A percentile compares a stretch with the other conserved stretches of the same genome.
Evolutionary conservation across 2,329 filamentous ascomycete genomes (phyloP).

Genomic region (Bipolaris bicolor): DNA sequence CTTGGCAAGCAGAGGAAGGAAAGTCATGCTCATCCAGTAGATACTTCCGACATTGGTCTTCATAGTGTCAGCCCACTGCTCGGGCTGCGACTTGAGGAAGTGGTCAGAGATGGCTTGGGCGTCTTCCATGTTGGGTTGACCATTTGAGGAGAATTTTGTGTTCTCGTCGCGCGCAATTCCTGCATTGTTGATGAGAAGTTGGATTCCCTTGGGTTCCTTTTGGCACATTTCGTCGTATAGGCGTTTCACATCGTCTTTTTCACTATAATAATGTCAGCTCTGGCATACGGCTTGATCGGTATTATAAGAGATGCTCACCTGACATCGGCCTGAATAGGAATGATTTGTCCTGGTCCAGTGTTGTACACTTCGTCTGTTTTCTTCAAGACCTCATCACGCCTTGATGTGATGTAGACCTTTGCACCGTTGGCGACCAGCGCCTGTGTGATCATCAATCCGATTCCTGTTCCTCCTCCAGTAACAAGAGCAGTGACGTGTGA

Average conservation of each 20-base stretch:
- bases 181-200: conserved; percentile 62
- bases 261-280: conserved; percentile 34
- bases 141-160: conserved; percentile 57
- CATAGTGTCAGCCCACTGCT: conserved; percentile 58
- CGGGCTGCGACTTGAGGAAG: conserved; percentile 56
- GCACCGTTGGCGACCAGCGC: conserved; percentile 68
- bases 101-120: conserved; percentile 58
- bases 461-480: conserved; percentile 55
- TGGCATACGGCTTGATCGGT: background rate
- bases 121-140: conserved; percentile 57
- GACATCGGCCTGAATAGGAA: conserved; percentile 45
- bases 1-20: conserved; percentile 61
- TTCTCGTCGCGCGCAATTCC: conserved; percentile 60
- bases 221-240: conserved; percentile 50
- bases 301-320: conserved; percentile 27
- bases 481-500: conserved; percentile 54
- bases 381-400: conserved; percentile 44
- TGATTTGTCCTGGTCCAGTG: conserved; percentile 55
- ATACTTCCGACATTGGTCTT: conserved; percentile 58
- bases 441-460: conserved; percentile 68
- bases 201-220: conserved; percentile 60
- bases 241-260: conserved; percentile 56
- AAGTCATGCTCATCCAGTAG: conserved; percentile 62
- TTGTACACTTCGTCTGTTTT: conserved; percentile 56
- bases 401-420: conserved; percentile 54